These are phyloP conservation scores for Backusella parvicylindrica DNA, from an alignment of 192 early-diverging fungal species.

Conservation along the genomic window DNA sequence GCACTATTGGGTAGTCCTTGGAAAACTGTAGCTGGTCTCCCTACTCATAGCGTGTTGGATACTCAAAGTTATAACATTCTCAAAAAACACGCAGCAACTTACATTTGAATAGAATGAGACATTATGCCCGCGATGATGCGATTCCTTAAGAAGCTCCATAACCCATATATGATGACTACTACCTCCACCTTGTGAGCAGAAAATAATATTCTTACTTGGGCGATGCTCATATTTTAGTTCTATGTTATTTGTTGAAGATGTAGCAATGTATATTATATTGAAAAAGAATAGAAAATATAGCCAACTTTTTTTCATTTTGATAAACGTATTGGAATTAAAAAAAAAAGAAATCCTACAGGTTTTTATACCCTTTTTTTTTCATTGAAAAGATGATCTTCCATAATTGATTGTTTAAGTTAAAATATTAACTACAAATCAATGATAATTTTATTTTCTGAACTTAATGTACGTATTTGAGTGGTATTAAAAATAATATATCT, in stretches of 20 bases:
- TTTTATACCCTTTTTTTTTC: too few species aligned
- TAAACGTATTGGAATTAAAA: too few species aligned
- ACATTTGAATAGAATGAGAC: slow-evolving; percentile 7
- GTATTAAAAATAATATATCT: too few species aligned
- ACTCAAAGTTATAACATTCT: background rate
- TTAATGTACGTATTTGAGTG: too few species aligned
- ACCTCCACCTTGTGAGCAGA: background rate
- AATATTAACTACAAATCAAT: too few species aligned
- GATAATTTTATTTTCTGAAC: too few species aligned
- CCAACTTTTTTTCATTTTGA: too few species aligned
- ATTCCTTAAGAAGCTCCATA: slow-evolving; percentile 14
- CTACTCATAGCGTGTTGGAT: background rate
- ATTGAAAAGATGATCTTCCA: too few species aligned
- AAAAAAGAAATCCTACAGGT: too few species aligned
- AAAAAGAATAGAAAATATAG: too few species aligned
- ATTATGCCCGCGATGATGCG: slow-evolving; percentile 12
- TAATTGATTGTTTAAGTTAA: too few species aligned
- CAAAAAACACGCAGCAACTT: background rate
- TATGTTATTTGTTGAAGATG: background rate
- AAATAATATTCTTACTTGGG: background rate
- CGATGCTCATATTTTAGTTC: background rate
- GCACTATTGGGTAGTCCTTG: slow-evolving; percentile 8
- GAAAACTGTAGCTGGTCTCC: slow-evolving; percentile 10
- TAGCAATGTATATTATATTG: too few species aligned
- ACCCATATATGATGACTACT: slow-evolving; percentile 24